phyloP scores from a whole-genome alignment of 2,329 filamentous ascomycete genomes.

The Botrytis aclada region DNA sequence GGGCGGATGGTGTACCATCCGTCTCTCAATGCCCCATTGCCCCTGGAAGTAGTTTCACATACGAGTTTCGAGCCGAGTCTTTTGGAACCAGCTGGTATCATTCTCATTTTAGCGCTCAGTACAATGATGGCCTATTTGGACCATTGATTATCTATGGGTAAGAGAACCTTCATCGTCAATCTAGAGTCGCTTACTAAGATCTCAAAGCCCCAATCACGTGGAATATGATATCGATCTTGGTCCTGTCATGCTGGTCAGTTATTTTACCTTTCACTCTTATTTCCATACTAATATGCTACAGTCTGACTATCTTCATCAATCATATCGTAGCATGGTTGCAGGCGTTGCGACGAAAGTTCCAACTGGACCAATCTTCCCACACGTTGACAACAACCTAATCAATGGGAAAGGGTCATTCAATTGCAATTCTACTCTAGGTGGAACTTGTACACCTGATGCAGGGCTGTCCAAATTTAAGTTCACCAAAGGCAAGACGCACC shows the following conservation, averaged over 20 bases:
- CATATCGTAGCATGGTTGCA: slow-evolving; percentile 40
- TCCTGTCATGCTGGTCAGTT: slow-evolving; percentile 38
- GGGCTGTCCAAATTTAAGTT: slow-evolving; percentile 38
- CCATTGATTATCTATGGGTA: slow-evolving; percentile 54
- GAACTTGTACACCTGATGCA: slow-evolving; percentile 21
- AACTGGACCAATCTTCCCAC: slow-evolving; percentile 7
- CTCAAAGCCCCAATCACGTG: slow-evolving; percentile 47
- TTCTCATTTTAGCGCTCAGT: slow-evolving; percentile 50
- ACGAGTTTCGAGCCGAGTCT: slow-evolving; percentile 27
- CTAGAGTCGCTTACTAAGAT: neutral
- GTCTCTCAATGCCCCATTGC: slow-evolving; percentile 63
- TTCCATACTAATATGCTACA: neutral
- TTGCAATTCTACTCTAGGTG: slow-evolving; percentile 13
- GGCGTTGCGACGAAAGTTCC: slow-evolving; percentile 9
- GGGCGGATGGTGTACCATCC: slow-evolving; percentile 43
- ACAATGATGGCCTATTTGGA: slow-evolving; percentile 55
- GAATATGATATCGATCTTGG: slow-evolving; percentile 62
- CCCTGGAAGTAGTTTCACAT: slow-evolving; percentile 38
- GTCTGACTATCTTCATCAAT: slow-evolving; percentile 39
- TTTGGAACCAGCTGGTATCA: slow-evolving; percentile 58
- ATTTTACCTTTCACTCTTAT: neutral
- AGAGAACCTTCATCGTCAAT: neutral
- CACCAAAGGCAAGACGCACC: slow-evolving; percentile 42
- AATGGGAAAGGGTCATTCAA: slow-evolving; percentile 29
- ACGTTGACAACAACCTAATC: slow-evolving; percentile 29